Evolutionary conservation across 1,139 yeast genomes (phyloP).

Genomic region (Debaryomyces subglobosus): DNA sequence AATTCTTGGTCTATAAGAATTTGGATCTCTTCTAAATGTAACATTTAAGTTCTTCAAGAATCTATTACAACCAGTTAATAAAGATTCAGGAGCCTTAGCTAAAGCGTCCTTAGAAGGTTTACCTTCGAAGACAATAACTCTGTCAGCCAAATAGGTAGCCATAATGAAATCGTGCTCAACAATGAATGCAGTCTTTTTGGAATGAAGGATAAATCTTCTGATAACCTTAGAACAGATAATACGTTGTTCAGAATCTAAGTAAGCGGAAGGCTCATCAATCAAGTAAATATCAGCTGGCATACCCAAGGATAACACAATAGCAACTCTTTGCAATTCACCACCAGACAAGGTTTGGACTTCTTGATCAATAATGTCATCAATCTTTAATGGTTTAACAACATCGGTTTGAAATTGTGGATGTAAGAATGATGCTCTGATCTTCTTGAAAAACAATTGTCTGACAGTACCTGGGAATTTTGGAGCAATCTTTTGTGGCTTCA

Average conservation of each 20-base stretch:
- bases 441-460: constrained; percentile 94
- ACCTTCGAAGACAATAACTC: constrained; percentile 98
- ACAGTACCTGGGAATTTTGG: constrained; percentile 99
- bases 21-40: constrained; percentile 98
- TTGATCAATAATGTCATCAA: constrained; percentile 93
- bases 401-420: constrained; percentile 98
- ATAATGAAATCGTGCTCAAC: constrained; percentile 99
- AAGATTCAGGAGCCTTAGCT: constrained; percentile 88
- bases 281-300: constrained; percentile 92
- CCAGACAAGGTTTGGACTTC: constrained; percentile 98
- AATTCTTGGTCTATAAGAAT: constrained; percentile 96
- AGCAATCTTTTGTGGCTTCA: constrained; percentile 99
- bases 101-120: constrained; percentile 79
- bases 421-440: constrained; percentile 90
- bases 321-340: constrained; percentile 99
- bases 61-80: constrained; percentile 94
- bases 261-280: constrained; percentile 98
- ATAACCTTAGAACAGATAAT: constrained; percentile 97
- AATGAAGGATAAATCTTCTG: constrained; percentile 92
- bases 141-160: constrained; percentile 98
- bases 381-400: constrained; percentile 91
- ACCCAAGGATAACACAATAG: constrained; percentile 93
- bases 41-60: constrained; percentile 96
- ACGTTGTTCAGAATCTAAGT: constrained; percentile 99
- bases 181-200: constrained; percentile 95